Conservation (phyloP, 108 stramenopile species). For the Nitzschia sp. region DNA sequence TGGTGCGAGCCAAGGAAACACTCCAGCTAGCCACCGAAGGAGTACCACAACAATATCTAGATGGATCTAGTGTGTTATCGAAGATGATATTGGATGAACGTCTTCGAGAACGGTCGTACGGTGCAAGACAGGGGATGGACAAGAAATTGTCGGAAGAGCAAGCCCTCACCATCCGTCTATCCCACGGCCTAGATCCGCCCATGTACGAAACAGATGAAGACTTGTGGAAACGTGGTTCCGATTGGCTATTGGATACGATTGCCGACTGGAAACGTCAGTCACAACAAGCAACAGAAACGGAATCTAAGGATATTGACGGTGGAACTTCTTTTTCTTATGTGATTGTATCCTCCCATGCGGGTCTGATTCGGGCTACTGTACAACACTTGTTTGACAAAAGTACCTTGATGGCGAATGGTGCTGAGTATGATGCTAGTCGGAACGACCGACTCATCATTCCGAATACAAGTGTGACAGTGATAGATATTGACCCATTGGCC, state of each 20-base stretch:
- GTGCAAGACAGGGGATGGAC: constrained; percentile 46
- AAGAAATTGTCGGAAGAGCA: constrained; percentile 39
- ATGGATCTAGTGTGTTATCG: no score
- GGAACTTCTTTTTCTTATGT: no score
- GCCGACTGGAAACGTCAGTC: constrained; percentile 13
- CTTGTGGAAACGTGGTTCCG: constrained; percentile 48
- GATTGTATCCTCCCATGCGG: constrained; percentile 54
- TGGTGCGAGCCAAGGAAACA: constrained; percentile 12
- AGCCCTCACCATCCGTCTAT: constrained; percentile 9
- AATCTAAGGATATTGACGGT: constrained; percentile 28
- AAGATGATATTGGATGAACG: constrained; percentile 41
- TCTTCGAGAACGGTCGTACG: constrained; percentile 54
- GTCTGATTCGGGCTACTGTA: constrained; percentile 48
- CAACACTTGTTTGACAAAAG: constrained; percentile 36
- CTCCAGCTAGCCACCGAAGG: neutral
- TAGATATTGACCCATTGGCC: constrained; percentile 9
- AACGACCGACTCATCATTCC: constrained; percentile 24
- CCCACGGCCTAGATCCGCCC: constrained; percentile 22
- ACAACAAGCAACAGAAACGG: neutral
- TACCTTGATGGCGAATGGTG: neutral
- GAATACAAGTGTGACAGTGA: constrained; percentile 30
- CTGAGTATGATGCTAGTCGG: constrained; percentile 8
- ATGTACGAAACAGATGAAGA: constrained; percentile 49
- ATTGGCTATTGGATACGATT: constrained; percentile 44
- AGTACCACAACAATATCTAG: neutral